phyloP scores from a whole-genome alignment of 139 green algal species.

The Raphidocelis subcapitata region DNA sequence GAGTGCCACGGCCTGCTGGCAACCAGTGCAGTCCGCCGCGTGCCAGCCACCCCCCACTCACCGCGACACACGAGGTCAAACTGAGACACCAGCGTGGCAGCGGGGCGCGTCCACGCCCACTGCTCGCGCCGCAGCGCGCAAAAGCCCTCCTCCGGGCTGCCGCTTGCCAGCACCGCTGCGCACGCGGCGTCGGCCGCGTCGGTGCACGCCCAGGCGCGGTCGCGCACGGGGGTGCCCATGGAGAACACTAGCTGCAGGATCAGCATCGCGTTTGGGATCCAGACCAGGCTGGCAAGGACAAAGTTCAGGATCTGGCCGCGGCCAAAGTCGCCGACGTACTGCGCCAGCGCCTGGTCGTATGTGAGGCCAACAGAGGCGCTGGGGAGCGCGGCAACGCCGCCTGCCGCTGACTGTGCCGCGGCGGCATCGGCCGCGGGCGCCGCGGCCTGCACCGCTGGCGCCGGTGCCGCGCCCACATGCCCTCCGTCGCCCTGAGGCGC shows the following conservation, averaged over 20 bases:
- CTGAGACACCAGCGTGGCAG: slow-evolving; percentile 36
- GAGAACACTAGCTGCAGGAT: slow-evolving; percentile 45
- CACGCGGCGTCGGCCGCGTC: slow-evolving; percentile 4
- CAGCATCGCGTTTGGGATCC: slow-evolving; percentile 32
- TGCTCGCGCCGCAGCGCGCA: not conserved
- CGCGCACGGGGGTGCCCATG: slow-evolving; percentile 6
- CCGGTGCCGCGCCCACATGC: too few relatives aligned
- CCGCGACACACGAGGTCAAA: slow-evolving; percentile 60
- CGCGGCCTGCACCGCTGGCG: too few relatives aligned
- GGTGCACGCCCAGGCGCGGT: slow-evolving; percentile 9
- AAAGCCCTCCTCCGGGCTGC: slow-evolving; percentile 7
- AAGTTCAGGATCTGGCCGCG: slow-evolving; percentile 25
- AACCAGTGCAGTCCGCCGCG: too few relatives aligned
- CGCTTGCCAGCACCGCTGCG: not conserved
- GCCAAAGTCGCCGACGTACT: slow-evolving; percentile 44
- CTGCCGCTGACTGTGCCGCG: too few relatives aligned
- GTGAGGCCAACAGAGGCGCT: too few relatives aligned
- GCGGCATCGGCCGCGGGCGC: too few relatives aligned
- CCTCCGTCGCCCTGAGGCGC: too few relatives aligned
- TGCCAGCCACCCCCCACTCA: too few relatives aligned
- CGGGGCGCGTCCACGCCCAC: slow-evolving; percentile 17
- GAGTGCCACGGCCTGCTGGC: too few relatives aligned
- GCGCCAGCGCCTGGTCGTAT: slow-evolving; percentile 35
- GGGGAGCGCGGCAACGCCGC: too few relatives aligned
- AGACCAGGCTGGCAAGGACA: slow-evolving; percentile 11